These are phyloP conservation scores for Collybiopsis confluens DNA, from an alignment of 768 basidiomycete species.

Conservation along the genomic window DNA sequence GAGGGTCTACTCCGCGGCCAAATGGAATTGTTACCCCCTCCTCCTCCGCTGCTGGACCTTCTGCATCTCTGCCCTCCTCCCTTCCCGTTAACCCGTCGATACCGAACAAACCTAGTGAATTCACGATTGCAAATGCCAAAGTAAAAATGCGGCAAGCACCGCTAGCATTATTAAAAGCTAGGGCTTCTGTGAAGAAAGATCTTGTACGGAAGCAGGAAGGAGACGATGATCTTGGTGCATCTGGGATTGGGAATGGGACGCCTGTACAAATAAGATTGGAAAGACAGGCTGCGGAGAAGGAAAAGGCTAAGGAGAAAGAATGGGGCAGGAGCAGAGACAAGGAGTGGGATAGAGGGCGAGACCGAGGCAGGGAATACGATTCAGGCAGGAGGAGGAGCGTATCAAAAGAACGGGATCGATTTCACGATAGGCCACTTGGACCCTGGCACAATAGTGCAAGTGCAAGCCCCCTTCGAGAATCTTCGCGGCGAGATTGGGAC, in stretches of 20 bases:
- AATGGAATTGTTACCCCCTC: not conserved
- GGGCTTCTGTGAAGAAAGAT: not conserved
- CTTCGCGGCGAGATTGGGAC: not conserved
- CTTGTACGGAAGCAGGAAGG: not conserved
- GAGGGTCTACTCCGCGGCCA: not conserved
- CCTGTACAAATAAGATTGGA: conserved; percentile 6
- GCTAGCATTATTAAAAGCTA: conserved; percentile 3
- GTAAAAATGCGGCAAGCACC: not conserved
- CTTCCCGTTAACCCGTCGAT: not conserved
- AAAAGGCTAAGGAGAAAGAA: not conserved
- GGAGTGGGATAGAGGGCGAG: no score
- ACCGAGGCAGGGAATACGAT: conserved; percentile 5
- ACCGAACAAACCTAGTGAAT: conserved; percentile 4
- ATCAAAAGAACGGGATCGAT: conserved; percentile 10
- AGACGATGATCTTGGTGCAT: not conserved
- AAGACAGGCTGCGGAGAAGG: not conserved
- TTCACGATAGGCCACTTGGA: not conserved
- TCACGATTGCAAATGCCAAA: not conserved
- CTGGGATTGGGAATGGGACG: not conserved
- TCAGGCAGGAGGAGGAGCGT: conserved; percentile 7
- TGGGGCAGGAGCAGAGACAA: conserved; percentile 3
- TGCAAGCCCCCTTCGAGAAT: not conserved
- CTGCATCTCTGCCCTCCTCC: not conserved
- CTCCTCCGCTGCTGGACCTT: not conserved
- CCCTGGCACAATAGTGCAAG: not conserved